A percentile compares a stretch with the other conserved stretches of the same genome.
Conservation (phyloP, 148 eudicot species). For the Amaranthus cruentus region DNA sequence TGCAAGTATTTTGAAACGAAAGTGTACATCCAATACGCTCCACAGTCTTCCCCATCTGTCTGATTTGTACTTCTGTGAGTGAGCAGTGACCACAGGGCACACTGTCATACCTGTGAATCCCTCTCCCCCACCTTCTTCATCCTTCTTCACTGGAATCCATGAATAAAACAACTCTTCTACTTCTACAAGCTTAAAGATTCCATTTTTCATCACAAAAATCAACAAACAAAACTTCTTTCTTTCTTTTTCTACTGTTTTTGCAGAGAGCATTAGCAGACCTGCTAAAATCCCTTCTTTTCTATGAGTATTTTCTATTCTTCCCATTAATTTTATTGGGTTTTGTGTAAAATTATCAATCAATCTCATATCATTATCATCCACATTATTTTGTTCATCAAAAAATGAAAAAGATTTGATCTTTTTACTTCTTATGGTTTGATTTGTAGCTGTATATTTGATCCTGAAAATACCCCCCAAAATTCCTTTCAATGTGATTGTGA, state of each 20-base stretch:
- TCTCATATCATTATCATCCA: not conserved
- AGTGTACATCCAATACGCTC: not conserved
- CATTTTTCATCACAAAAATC: too few species aligned
- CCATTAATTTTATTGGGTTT: not conserved
- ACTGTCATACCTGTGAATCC: slow-evolving; percentile 7
- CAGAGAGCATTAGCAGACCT: not conserved
- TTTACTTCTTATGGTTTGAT: not conserved
- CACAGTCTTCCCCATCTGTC: not conserved
- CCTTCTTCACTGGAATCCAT: not conserved
- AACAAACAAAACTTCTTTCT: not conserved
- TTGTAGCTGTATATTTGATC: not conserved
- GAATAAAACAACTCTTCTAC: too few species aligned
- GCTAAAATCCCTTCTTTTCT: not conserved
- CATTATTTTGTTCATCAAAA: too few species aligned
- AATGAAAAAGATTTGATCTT: not conserved
- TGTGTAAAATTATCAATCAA: not conserved
- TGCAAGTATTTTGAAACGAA: too few species aligned
- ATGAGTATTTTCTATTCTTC: not conserved
- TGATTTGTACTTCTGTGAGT: not conserved
- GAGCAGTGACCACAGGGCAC: not conserved
- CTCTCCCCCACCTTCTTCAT: not conserved
- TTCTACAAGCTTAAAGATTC: too few species aligned
- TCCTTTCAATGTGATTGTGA: slow-evolving; percentile 16
- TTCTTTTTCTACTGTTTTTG: not conserved
- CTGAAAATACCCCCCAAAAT: not conserved